These are phyloP conservation scores for Brassica nigra DNA, from an alignment of 345 rosid genomes.

Conservation along the genomic window DNA sequence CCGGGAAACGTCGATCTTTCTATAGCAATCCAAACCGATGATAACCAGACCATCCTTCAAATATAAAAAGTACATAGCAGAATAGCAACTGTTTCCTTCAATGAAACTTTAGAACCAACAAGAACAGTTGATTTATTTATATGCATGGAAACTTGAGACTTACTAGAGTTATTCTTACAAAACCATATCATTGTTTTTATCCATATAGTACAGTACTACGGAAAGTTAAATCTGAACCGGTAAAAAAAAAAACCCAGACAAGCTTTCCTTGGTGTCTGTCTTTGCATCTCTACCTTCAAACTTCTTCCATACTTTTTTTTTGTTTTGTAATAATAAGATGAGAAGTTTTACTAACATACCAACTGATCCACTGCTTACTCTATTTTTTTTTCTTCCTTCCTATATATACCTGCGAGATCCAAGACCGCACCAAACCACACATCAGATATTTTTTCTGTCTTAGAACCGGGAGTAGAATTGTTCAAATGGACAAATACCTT, in stretches of 20 bases:
- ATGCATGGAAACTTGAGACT: constrained; percentile 35
- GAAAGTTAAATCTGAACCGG: constrained; percentile 14
- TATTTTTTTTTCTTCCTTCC: neutral
- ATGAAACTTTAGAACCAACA: neutral
- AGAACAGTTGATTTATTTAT: constrained; percentile 10
- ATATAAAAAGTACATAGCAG: neutral
- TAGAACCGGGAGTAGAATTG: neutral
- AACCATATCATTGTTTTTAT: constrained; percentile 9
- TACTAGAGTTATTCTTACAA: constrained; percentile 22
- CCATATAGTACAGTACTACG: neutral
- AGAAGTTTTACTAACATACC: constrained; percentile 26
- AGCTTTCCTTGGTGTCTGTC: constrained; percentile 12
- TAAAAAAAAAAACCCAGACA: constrained; percentile 22
- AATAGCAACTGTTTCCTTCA: neutral
- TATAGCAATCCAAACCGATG: neutral
- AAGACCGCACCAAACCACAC: neutral
- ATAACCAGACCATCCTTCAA: constrained; percentile 2
- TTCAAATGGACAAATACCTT: constrained; percentile 18
- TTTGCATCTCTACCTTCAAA: constrained; percentile 23
- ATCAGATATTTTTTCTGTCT: neutral
- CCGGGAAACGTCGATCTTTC: neutral
- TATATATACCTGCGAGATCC: constrained; percentile 29
- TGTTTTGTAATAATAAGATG: constrained; percentile 30
- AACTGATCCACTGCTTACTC: constrained; percentile 20
- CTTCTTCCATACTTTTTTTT: constrained; percentile 38